Evolutionary conservation across 305 asterid species (phyloP).

Genomic region (Lippia alba): DNA sequence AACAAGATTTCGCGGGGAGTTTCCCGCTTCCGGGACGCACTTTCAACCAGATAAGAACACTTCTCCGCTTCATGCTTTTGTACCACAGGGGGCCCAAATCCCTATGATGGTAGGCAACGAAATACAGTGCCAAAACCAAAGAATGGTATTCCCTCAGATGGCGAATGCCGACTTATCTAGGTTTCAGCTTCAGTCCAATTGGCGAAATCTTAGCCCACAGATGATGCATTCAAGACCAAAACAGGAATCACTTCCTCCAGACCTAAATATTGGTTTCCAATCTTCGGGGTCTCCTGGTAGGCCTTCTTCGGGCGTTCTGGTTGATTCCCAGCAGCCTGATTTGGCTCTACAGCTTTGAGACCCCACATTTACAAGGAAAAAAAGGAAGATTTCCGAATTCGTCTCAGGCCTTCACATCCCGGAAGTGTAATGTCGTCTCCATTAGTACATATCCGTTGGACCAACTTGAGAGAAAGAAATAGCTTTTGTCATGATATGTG

Average conservation of each 20-base stretch:
- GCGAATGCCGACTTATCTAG: slow-evolving; percentile 75
- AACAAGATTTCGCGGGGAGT: slow-evolving; percentile 57
- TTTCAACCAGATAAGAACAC: slow-evolving; percentile 53
- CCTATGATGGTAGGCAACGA: slow-evolving; percentile 56
- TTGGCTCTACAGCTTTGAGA: slow-evolving; percentile 90
- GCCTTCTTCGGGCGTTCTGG: slow-evolving; percentile 74
- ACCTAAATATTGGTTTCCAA: slow-evolving; percentile 84
- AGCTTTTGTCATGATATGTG: not conserved
- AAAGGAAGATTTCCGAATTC: not conserved
- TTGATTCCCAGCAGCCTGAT: slow-evolving; percentile 99
- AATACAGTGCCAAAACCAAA: slow-evolving; percentile 64
- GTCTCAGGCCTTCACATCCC: not conserved
- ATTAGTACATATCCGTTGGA: not conserved
- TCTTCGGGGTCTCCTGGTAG: slow-evolving; percentile 88
- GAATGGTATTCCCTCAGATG: slow-evolving; percentile 67
- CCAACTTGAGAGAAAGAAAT: not conserved
- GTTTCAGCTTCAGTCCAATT: slow-evolving; percentile 67
- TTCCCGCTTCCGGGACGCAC: slow-evolving; percentile 52
- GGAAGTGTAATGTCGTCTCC: not conserved
- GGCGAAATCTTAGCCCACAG: slow-evolving; percentile 64
- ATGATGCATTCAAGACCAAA: slow-evolving; percentile 70
- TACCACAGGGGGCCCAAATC: slow-evolving; percentile 62
- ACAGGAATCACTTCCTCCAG: slow-evolving; percentile 83
- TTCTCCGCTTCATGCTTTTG: slow-evolving; percentile 56
- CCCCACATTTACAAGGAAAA: not conserved